Evolutionary conservation across 2,329 filamentous ascomycete species (phyloP).

Genomic region (Dothiorella sarmentorum): DNA sequence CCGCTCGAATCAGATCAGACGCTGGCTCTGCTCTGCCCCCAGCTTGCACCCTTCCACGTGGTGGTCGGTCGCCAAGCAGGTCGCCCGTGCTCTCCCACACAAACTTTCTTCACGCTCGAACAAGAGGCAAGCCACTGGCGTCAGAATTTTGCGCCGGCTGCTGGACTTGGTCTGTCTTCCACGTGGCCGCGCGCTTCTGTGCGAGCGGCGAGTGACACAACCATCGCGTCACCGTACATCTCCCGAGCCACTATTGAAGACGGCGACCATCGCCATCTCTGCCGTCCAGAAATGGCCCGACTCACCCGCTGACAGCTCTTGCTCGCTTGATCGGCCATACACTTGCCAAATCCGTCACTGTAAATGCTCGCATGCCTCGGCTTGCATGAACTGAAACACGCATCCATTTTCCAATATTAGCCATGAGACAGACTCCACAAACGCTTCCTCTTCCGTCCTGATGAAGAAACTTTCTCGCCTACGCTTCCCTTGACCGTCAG

Average conservation of each 20-base stretch:
- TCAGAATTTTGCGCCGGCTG: background rate
- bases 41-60: background rate
- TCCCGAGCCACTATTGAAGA: background rate
- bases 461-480: background rate
- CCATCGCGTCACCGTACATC: background rate
- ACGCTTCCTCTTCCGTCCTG: background rate
- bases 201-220: too few relatives aligned
- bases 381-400: slow-evolving; percentile 6
- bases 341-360: background rate
- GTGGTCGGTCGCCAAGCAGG: background rate
- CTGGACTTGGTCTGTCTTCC: background rate
- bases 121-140: slow-evolving; percentile 5
- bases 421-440: background rate
- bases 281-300: too few relatives aligned
- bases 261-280: background rate
- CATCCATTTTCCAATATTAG: background rate
- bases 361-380: background rate
- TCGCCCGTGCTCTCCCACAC: background rate
- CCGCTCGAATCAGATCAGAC: background rate
- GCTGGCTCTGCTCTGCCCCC: background rate
- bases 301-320: too few relatives aligned
- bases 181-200: background rate
- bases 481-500: background rate
- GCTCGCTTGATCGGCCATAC: background rate
- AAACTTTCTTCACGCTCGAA: background rate